Evolutionary conservation across 768 basidiomycete species (phyloP).

Genomic region (Cyathus striatus): DNA sequence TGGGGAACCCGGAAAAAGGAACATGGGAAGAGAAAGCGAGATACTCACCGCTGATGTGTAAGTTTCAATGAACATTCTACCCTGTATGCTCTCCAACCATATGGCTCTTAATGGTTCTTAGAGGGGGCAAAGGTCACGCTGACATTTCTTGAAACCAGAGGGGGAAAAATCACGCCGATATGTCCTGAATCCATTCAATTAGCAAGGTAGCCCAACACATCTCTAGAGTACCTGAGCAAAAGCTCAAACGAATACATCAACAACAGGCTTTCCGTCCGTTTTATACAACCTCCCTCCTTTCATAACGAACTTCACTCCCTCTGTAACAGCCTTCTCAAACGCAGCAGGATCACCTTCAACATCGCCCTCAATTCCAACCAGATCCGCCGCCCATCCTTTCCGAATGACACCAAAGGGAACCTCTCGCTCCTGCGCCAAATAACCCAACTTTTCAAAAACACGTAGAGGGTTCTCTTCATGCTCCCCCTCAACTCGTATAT

Average conservation of each 20-base stretch:
- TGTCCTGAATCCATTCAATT: too few species aligned
- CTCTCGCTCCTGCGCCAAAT: constrained; percentile 38
- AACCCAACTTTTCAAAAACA: constrained; percentile 7
- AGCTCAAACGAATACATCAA: background rate
- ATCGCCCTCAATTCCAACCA: constrained; percentile 31
- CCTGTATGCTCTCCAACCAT: too few species aligned
- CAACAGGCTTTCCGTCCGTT: constrained; percentile 8
- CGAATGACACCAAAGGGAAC: constrained; percentile 51
- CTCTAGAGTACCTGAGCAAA: too few species aligned
- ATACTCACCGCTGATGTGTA: too few species aligned
- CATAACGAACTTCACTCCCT: constrained; percentile 50
- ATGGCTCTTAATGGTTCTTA: too few species aligned
- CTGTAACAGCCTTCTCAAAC: constrained; percentile 40
- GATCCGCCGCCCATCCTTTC: constrained; percentile 51
- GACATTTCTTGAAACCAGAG: too few species aligned
- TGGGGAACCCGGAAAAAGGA: too few species aligned
- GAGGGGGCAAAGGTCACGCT: too few species aligned
- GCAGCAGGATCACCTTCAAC: constrained; percentile 27
- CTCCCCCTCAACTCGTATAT: constrained; percentile 11
- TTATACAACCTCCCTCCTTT: constrained; percentile 39
- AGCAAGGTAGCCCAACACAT: too few species aligned
- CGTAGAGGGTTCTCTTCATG: constrained; percentile 14
- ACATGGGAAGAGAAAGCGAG: too few species aligned
- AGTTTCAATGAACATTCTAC: too few species aligned
- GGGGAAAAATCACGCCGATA: too few species aligned